Evolutionary conservation across 2,329 filamentous ascomycete species (phyloP), one percentile per base, ranked within the genome.

Genomic region (Leptographium wingfieldii): DNA sequence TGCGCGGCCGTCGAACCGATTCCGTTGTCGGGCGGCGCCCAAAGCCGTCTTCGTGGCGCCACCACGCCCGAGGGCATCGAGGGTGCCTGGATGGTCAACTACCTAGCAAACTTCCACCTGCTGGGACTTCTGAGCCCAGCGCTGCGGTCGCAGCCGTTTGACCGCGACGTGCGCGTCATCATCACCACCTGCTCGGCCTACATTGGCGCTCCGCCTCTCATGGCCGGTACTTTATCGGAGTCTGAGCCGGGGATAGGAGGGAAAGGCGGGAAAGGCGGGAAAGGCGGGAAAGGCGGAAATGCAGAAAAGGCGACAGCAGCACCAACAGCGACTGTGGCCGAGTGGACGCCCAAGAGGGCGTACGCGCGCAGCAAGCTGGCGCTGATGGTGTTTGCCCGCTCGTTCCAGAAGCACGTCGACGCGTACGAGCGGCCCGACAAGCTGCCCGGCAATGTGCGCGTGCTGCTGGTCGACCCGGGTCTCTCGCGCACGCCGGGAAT

Each of bases 61-160:
- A 81, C 64, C 35, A 95, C 91, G 0, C 73, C 78, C 6, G 91
- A 96, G 68, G 91, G 90, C 0, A 76, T 97, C 16, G 92, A 97
- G 69, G 81, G 86, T 65, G 92, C 88, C 62, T 97, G 92, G 92
- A 90, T 91, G 74, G 79, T 97, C 67, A 99, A 99, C 70, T 99
- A 91, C 71, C 80, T 99, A 48, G 87, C 91, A 64, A 97, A 96
- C 72, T 97, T 96, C 74, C 95, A 99, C 69, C 79, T 99, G 3
- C 79, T 99, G 53, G 89, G 88, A 65, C 95, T 99, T 35, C 78
- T 99, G 43, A 94, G 87, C 66, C 94, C 94, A 0, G 92, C 94
- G 0, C 79, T 99, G 62, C 84, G 90, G 65, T 90, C 88, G 1
- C 94, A 99, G 72, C 94, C 94, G 2, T 85, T 95, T 59, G 94